Conservation (phyloP, 345 rosid species). For the Adansonia digitata region DNA sequence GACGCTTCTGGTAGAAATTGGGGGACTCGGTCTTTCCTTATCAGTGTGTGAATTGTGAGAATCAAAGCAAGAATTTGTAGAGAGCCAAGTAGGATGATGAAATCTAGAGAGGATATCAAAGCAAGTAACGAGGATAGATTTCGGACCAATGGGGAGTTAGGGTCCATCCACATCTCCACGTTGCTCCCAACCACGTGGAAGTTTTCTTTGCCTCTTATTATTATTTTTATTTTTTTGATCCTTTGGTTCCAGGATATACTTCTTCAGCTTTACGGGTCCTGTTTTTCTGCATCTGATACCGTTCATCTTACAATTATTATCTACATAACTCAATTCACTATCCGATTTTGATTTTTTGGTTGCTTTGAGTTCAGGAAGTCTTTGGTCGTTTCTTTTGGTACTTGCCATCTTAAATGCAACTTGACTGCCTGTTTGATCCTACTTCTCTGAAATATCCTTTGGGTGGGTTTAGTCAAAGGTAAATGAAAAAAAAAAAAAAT, state of each 20-base stretch:
- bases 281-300: background rate
- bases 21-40: background rate
- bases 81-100: conserved; percentile 53
- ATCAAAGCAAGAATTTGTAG: conserved; percentile 29
- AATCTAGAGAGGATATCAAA: conserved; percentile 58
- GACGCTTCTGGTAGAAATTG: background rate
- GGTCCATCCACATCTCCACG: conserved; percentile 49
- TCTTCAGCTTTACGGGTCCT: background rate
- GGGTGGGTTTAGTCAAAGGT: no score
- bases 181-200: conserved; percentile 26
- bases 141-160: conserved; percentile 53
- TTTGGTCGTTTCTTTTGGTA: no score
- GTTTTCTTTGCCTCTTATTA: background rate
- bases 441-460: no score
- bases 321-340: no score
- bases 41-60: background rate
- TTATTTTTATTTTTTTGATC: no score
- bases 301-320: no score
- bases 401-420: no score
- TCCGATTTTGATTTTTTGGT: no score
- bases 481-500: no score
- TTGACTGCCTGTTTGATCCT: no score
- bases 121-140: conserved; percentile 56
- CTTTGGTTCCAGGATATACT: background rate
- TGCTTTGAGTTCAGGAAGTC: no score